phyloP scores from a whole-genome alignment of 2,329 filamentous ascomycete genomes.

The Beauveria sp. region DNA sequence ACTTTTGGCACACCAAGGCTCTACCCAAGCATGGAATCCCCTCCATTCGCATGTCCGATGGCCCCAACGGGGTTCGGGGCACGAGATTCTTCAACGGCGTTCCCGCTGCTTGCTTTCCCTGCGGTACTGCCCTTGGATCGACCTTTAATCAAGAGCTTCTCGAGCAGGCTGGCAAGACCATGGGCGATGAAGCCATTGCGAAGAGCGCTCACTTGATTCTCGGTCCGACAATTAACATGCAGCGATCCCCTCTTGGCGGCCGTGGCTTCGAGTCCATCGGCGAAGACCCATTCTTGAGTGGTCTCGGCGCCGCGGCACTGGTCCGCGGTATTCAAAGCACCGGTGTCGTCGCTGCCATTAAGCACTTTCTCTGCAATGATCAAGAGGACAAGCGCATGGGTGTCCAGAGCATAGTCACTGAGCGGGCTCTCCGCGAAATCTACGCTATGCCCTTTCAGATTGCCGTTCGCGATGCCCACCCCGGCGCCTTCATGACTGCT shows the following conservation, averaged over 20 bases:
- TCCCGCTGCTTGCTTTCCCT: constrained; percentile 53
- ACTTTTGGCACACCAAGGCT: constrained; percentile 62
- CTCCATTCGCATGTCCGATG: constrained; percentile 58
- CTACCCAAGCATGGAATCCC: constrained; percentile 54
- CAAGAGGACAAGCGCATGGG: constrained; percentile 51
- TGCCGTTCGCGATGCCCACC: constrained; percentile 41
- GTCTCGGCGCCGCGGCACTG: constrained; percentile 44
- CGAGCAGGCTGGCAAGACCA: constrained; percentile 40
- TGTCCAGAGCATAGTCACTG: constrained; percentile 46
- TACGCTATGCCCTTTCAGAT: constrained; percentile 53
- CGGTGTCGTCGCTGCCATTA: constrained; percentile 48
- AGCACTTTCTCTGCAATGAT: constrained; percentile 56
- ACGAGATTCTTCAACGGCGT: constrained; percentile 60
- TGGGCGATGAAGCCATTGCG: constrained; percentile 45
- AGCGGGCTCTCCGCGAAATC: constrained; percentile 50
- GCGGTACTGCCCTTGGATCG: constrained; percentile 48
- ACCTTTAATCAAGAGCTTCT: constrained; percentile 50
- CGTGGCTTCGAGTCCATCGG: constrained; percentile 53
- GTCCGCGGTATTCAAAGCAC: constrained; percentile 48
- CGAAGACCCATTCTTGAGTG: constrained; percentile 50
- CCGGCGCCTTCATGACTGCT: constrained; percentile 49
- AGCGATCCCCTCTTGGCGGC: constrained; percentile 51
- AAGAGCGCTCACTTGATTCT: constrained; percentile 52
- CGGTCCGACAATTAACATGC: constrained; percentile 57
- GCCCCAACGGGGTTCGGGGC: constrained; percentile 62